Conservation (phyloP, 2,329 filamentous ascomycete genomes). For the Monilinia fructigena region DNA sequence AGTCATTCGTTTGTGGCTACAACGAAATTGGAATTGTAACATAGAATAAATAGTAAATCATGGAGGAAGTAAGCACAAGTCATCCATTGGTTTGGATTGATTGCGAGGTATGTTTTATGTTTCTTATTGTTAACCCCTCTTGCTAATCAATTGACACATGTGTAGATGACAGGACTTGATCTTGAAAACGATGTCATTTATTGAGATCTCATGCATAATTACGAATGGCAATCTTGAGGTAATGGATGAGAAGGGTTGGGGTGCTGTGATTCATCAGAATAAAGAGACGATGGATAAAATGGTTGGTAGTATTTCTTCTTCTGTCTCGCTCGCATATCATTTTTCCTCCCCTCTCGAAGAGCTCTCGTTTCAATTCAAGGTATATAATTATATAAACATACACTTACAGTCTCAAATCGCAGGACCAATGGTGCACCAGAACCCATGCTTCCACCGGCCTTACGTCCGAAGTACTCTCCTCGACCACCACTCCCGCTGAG, state of each 20-base stretch:
- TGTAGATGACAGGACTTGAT: slow-evolving; percentile 87
- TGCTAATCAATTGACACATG: slow-evolving; percentile 3
- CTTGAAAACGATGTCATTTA: slow-evolving; percentile 75
- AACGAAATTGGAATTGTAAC: too few species aligned
- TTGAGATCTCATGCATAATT: slow-evolving; percentile 90
- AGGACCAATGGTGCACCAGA: slow-evolving; percentile 80
- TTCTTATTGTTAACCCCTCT: not conserved
- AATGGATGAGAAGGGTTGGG: slow-evolving; percentile 75
- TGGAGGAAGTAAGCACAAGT: slow-evolving; percentile 22
- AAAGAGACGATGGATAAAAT: slow-evolving; percentile 71
- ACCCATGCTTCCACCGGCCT: slow-evolving; percentile 83
- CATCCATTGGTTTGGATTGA: slow-evolving; percentile 27
- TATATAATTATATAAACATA: not conserved
- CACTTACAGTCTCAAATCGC: slow-evolving; percentile 2
- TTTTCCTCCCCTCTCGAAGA: not conserved
- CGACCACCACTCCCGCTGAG: slow-evolving; percentile 66
- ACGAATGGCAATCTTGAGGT: slow-evolving; percentile 77
- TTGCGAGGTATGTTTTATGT: slow-evolving; percentile 19
- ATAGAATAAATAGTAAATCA: not conserved
- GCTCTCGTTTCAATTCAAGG: too few species aligned
- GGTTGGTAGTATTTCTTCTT: slow-evolving; percentile 38
- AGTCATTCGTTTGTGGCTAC: not conserved
- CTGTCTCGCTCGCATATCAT: too few species aligned
- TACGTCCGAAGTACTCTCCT: slow-evolving; percentile 71
- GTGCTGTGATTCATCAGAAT: slow-evolving; percentile 73